Base-by-base conservation (phyloP, 768 basidiomycete genomes). In the Russula abietina region DNA sequence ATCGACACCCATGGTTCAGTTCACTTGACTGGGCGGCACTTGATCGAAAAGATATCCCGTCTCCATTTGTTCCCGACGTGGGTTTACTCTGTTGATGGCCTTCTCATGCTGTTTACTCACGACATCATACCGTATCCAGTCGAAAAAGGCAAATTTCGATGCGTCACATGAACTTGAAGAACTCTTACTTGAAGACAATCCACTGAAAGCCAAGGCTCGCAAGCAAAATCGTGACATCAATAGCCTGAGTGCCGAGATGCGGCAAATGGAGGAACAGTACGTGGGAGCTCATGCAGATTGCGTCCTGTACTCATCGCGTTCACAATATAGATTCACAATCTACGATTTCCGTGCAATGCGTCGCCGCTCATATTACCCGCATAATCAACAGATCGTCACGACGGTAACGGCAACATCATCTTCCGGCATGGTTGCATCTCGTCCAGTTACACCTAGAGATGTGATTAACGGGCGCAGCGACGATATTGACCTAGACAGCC, bases 141-240 rank as follows among this genome's bases (percentile, higher is more conserved):
- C 88, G n/a, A 98, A 98, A 78, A 97, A 97, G 75, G 93, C 96
- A 33, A 98, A 99, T 74, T 99, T 99, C 71, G 96, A 99, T 72
- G 95, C 96, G 30, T 98, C 96, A 14, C 95, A 98, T 71, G 96
- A 99, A 74, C 77, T 99, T 39, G 96, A 99, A 71, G 96, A 99
- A 75, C 80, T 99, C 24, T 75, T 99, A 12, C 76, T 99, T 19
- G 96, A 99, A 74, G 95, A 98, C 71, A 98, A 98, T 69, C 96
- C 96, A 48, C 79, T 99, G 59, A 98, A 98, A 72, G 95, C 96
- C 10, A 88, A 93, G 71, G 87, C 89, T 65, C 85, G 96, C 55
- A 98, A 96, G 73, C 87, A 86, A 10, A 90, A 89, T 61, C 90
- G 94, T 68, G 95, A 97, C 69, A 73, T 85, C 57, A 83, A 79